Base-by-base conservation (phyloP, 2,329 filamentous ascomycete species). In the Dothistroma pini region DNA sequence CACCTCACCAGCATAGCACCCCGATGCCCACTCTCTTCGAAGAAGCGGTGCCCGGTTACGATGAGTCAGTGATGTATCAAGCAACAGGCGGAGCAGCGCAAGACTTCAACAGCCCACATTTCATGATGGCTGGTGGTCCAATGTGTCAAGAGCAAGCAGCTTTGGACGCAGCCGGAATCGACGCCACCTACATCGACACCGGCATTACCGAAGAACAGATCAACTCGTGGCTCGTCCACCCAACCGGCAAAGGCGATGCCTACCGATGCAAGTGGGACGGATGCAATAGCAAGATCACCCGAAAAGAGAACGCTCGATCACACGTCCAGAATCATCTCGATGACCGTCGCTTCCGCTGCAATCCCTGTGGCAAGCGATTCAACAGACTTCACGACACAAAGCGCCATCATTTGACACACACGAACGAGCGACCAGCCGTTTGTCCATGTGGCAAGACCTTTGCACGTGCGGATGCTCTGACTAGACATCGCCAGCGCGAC, bases 311-410 rank as follows among this genome's bases (percentile, higher is more conserved):
- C 78, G 97, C 97, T 80, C 96, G 96, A 75, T 96, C 93, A 0
- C 95, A 99, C 75, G 91, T 99, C 14, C 95, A 99, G 77, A 99
- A 95, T 3, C 95, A 99, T 77, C 87, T 99, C 66, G 95, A 96
- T 70, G 95, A 99, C 75, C 86, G 95, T 53, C 95, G 97, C 74
- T 99, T 91, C 78, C 89, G 91, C 75, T 99, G 95, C 77, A 92
- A 93, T 51, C 88, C 90, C 58, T 99, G 95, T 79, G 84, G 89
- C 56, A 97, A 97, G 79, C 93, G 92, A 78, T 99, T 99, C 74
- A 95, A 97, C 48, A 89, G 95, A 41, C 93, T 96, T 70, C 95
- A 99, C 75, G 95, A 99, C 75, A 86, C 97, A 63, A 99, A 97
- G 81, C 87, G 95, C 63, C 95, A 99, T 74, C 89, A 93, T 68